A percentile compares a stretch with the other conserved stretches of the same genome.
Evolutionary conservation across 169 alveolate species (phyloP).

Genomic region (Eimeria nieschulzi): DNA sequence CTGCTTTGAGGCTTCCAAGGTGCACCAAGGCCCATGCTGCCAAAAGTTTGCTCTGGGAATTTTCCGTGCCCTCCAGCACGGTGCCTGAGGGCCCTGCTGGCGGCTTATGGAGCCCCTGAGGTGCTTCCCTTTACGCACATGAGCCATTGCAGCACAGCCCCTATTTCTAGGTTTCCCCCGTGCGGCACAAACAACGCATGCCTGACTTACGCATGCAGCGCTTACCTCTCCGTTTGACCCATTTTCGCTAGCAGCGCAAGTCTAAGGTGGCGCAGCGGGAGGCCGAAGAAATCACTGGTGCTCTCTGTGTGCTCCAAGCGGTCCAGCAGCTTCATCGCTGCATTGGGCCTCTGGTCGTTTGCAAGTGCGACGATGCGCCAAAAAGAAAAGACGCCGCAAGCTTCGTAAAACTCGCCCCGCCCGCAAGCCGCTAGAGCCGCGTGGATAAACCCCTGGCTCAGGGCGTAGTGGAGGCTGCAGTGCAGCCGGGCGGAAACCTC

Average conservation of each 20-base stretch:
- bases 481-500: constrained; percentile 12
- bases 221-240: background rate
- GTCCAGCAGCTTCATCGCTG: constrained; percentile 15
- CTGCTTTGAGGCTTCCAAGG: background rate
- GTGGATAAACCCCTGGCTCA: background rate
- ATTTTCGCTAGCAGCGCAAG: background rate
- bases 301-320: constrained; percentile 1
- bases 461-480: constrained; percentile 42
- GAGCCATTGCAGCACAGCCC: too few relatives aligned
- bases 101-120: too few relatives aligned
- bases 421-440: constrained; percentile 8
- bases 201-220: too few relatives aligned
- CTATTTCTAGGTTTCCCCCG: too few relatives aligned
- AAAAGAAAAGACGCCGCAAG: background rate
- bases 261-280: background rate
- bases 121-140: too few relatives aligned
- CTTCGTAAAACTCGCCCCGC: constrained; percentile 5
- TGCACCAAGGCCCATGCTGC: background rate
- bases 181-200: too few relatives aligned
- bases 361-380: constrained; percentile 26
- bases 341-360: background rate
- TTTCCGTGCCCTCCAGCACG: background rate
- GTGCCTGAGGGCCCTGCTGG: too few relatives aligned
- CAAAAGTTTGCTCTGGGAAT: background rate
- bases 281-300: background rate